Percentiles rank a stretch among this genome's conserved stretches.
phyloP scores from a whole-genome alignment of 1,139 yeast genomes.

The Diutina rugosa region DNA sequence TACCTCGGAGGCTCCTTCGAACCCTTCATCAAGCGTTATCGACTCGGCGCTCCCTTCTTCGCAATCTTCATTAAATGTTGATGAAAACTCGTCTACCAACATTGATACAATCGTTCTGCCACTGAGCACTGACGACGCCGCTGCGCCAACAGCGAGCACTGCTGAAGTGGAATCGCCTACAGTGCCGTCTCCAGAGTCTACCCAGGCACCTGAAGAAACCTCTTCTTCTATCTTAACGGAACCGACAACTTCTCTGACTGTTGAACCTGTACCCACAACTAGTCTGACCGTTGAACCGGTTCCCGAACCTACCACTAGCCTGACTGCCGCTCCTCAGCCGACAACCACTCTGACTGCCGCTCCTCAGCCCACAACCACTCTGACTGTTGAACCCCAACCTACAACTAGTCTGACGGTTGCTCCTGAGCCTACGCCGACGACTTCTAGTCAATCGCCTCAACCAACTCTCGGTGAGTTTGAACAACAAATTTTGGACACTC shows the following conservation, averaged over 20 bases:
- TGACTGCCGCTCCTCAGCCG: neutral
- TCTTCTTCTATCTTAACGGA: neutral
- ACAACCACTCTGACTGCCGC: neutral
- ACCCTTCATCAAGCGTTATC: neutral
- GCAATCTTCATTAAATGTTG: neutral
- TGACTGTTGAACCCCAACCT: slow-evolving; percentile 4
- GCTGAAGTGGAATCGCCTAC: neutral
- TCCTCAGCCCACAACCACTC: slow-evolving; percentile 2
- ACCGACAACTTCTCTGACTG: neutral
- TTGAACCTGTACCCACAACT: neutral
- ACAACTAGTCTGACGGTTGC: slow-evolving; percentile 2
- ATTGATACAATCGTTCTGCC: neutral
- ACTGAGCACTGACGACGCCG: neutral
- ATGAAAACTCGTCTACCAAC: neutral
- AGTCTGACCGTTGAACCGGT: neutral
- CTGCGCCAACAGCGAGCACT: neutral
- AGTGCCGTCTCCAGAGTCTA: neutral
- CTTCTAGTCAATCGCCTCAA: slow-evolving; percentile 8
- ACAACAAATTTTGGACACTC: slow-evolving; percentile 28
- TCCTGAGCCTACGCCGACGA: slow-evolving; percentile 5
- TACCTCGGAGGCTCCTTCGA: neutral
- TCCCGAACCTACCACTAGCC: neutral
- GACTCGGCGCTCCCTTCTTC: neutral
- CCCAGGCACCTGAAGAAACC: neutral
- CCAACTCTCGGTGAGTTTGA: slow-evolving; percentile 12